Conservation (phyloP, 1,284 basidiomycete genomes). For the Trichosporon coremiiforme region DNA sequence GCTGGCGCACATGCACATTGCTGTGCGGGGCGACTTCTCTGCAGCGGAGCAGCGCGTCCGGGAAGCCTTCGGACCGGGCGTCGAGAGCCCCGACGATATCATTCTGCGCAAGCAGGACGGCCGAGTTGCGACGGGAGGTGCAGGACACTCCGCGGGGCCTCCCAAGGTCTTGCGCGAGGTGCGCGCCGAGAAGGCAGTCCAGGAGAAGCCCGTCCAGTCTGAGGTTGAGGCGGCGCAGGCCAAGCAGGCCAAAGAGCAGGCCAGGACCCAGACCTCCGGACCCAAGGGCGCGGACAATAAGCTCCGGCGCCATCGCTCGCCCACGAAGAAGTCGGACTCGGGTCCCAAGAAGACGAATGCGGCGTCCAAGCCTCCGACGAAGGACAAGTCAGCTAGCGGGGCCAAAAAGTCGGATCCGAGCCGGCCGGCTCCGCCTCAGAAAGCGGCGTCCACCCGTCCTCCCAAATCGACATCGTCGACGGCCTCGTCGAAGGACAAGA, state of each 20-base stretch:
- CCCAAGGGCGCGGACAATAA: conserved; percentile 1
- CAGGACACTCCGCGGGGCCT: conserved; percentile 13
- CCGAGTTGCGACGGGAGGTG: conserved; percentile 51
- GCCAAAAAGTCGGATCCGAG: conserved; percentile 6
- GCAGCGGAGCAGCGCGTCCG: conserved; percentile 40
- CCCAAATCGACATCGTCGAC: background rate
- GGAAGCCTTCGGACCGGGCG: conserved; percentile 41
- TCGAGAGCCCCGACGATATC: conserved; percentile 61
- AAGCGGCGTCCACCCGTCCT: background rate
- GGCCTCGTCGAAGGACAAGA: conserved; percentile 9
- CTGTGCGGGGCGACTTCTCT: conserved; percentile 38
- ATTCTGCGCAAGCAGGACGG: conserved; percentile 59
- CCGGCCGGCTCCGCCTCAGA: background rate
- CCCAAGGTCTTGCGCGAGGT: conserved; percentile 29
- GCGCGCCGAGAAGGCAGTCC: conserved; percentile 17
- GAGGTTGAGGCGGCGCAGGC: conserved; percentile 18
- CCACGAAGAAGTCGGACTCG: background rate
- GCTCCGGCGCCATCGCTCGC: background rate
- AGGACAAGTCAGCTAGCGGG: background rate
- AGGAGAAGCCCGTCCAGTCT: background rate
- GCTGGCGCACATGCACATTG: conserved; percentile 40
- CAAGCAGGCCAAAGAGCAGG: conserved; percentile 20
- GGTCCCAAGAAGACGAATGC: background rate
- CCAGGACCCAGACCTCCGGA: conserved; percentile 9
- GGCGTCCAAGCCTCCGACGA: conserved; percentile 11